Base-by-base conservation (phyloP, 2,329 filamentous ascomycete species). In the Aspergillus oerlinghausenensis region DNA sequence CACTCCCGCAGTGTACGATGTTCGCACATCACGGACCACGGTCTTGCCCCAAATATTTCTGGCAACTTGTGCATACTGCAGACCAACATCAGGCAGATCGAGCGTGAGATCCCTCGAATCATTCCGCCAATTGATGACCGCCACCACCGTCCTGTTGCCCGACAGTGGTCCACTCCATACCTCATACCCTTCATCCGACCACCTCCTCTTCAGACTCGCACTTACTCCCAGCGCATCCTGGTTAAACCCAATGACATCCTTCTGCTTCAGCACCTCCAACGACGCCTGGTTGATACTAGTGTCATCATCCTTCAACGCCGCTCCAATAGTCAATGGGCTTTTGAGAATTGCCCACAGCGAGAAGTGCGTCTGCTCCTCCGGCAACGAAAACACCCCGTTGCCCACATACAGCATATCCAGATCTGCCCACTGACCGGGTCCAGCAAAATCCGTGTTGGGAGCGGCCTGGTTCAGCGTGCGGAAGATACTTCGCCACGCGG, bases 171-270 rank as follows among this genome's bases (percentile, higher is more conserved):
- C 80, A 26, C 75, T 75, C 79, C 79, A 83, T 0, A 82, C 66
- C 54, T 84, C 81, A 68, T 78, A 82, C 45, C 77, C 74, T 28
- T 79, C 76, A 23, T 79, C 75, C 0, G 79, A 78, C 62, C 78
- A 77, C 4, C 80, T 73, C 4, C 79, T 70, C 1, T 78, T 66
- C 1, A 87, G 70, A n/a, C 73, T 73, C 0, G 82, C 81, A 48
- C 82, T 80, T 53, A 78, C 70, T 0, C 76, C 81, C 0, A 85
- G 67, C 0, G 77, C 57, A 62, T 86, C 84, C 61, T 86, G 83
- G 61, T 85, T 85, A 63, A 83, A 80, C 0, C 78, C 78, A 25
- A 86, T 80, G 23, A 83, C 77, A 54, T 83, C 82, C 26, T 75
- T 71, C 66, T 85, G 84, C 1, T 71, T 72, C 49, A 82, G 65